Conservation (phyloP, 148 eudicot species). For the Heliamphora exappendiculata region DNA sequence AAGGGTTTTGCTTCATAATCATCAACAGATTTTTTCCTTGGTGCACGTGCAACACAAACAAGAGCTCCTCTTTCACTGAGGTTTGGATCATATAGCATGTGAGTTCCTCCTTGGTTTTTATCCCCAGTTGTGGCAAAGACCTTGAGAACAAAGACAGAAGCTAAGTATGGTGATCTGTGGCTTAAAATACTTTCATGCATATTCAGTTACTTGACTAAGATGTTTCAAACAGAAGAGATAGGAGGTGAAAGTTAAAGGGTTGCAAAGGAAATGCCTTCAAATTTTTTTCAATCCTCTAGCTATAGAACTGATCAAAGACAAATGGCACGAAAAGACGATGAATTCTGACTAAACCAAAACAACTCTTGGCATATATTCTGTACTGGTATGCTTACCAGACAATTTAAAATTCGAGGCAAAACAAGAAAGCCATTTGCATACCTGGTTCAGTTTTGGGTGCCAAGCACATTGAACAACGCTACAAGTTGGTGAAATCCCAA, state of each 20-base stretch:
- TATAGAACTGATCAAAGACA: not conserved
- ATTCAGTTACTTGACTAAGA: not conserved
- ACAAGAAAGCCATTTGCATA: slow-evolving; percentile 18
- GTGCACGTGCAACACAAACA: slow-evolving; percentile 95
- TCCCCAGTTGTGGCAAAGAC: slow-evolving; percentile 81
- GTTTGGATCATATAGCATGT: slow-evolving; percentile 81
- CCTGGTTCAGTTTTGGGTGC: slow-evolving; percentile 98
- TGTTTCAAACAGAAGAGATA: not conserved
- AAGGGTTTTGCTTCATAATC: slow-evolving; percentile 70
- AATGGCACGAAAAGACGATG: not conserved
- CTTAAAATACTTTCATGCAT: not conserved
- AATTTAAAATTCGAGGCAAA: not conserved
- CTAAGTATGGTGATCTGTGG: not conserved
- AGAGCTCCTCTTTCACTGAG: slow-evolving; percentile 96
- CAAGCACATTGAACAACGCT: slow-evolving; percentile 98
- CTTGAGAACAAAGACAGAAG: slow-evolving; percentile 24
- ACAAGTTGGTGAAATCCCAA: slow-evolving; percentile 77
- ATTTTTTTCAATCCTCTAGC: not conserved
- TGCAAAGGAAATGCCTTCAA: not conserved
- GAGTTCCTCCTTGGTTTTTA: slow-evolving; percentile 89
- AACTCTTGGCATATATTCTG: not conserved
- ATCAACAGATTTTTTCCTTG: slow-evolving; percentile 83
- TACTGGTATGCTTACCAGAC: not conserved
- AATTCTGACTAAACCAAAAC: not conserved
- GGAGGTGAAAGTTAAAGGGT: not conserved